A percentile compares a stretch with the other conserved stretches of the same genome.
Conservation (phyloP, 2,329 filamentous ascomycete genomes). For the Ophiosphaerella narmari region DNA sequence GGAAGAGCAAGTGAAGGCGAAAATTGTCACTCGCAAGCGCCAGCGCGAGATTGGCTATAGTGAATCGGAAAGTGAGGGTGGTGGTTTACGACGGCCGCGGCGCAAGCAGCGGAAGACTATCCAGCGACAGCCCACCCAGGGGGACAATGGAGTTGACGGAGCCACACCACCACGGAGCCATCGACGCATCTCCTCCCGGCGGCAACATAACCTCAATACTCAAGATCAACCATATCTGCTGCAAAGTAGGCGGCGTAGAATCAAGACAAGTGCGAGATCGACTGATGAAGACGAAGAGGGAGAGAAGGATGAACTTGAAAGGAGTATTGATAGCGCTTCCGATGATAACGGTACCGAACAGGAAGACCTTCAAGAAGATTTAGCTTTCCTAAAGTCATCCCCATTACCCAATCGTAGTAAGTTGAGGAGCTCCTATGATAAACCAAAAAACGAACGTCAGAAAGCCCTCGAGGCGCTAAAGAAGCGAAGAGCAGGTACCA, state of each 20-base stretch:
- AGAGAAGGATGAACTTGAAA: neutral
- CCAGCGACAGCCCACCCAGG: neutral
- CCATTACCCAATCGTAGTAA: conserved; percentile 33
- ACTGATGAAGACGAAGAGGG: neutral
- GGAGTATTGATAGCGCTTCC: neutral
- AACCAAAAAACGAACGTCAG: conserved; percentile 43
- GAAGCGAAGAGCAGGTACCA: conserved; percentile 43
- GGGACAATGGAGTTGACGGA: conserved; percentile 5
- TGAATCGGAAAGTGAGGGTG: conserved; percentile 7
- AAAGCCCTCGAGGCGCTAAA: conserved; percentile 52
- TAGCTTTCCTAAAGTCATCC: conserved; percentile 49
- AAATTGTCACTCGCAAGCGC: conserved; percentile 20
- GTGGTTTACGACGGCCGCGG: neutral
- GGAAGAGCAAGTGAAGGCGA: conserved; percentile 6
- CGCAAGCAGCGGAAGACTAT: neutral
- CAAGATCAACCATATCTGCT: conserved; percentile 6
- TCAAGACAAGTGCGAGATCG: conserved; percentile 1
- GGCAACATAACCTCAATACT: conserved; percentile 1
- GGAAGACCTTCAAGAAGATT: conserved; percentile 47
- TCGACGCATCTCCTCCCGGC: conserved; percentile 4
- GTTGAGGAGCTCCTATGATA: conserved; percentile 28
- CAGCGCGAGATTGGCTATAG: conserved; percentile 12
- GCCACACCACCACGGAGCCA: conserved; percentile 6
- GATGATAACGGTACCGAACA: conserved; percentile 7
- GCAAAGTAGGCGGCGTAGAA: conserved; percentile 9